Evolutionary conservation across 768 basidiomycete genomes (phyloP).

Genomic region (Auriculariales sp.): DNA sequence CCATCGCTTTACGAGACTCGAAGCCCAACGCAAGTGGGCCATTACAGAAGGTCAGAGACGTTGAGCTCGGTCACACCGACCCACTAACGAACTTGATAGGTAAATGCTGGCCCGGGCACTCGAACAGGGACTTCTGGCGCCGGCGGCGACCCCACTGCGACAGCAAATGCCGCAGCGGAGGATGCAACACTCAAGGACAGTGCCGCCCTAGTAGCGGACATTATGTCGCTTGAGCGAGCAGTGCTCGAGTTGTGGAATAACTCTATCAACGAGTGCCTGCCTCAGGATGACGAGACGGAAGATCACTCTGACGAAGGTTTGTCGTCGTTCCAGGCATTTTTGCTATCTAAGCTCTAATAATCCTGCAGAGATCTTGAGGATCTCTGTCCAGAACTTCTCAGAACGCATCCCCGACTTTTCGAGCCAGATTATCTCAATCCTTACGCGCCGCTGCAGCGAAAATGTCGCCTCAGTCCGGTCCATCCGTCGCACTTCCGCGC

Average conservation of each 20-base stretch:
- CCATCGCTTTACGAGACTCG: no score
- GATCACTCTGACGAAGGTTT: constrained; percentile 37
- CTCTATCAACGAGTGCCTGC: constrained; percentile 48
- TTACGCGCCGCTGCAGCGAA: constrained; percentile 74
- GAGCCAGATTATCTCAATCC: constrained; percentile 48
- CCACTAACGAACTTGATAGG: no score
- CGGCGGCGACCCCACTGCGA: no score
- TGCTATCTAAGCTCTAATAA: not conserved
- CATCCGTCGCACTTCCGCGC: constrained; percentile 82
- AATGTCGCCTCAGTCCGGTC: constrained; percentile 72
- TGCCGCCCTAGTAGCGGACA: constrained; percentile 54
- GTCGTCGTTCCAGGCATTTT: constrained; percentile 5
- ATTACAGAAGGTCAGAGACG: no score
- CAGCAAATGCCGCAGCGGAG: no score
- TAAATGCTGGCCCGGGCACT: no score
- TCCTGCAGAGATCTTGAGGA: constrained; percentile 23
- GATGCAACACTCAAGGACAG: no score
- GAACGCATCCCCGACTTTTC: constrained; percentile 43
- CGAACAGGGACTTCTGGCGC: no score
- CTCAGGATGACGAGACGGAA: constrained; percentile 18
- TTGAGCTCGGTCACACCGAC: no score
- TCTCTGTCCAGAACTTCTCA: constrained; percentile 33
- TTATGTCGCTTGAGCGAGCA: constrained; percentile 39
- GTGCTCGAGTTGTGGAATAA: constrained; percentile 49
- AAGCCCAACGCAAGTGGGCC: no score